Evolutionary conservation across 176 grass and related monocot species (phyloP).

Genomic region (Avena insularis): DNA sequence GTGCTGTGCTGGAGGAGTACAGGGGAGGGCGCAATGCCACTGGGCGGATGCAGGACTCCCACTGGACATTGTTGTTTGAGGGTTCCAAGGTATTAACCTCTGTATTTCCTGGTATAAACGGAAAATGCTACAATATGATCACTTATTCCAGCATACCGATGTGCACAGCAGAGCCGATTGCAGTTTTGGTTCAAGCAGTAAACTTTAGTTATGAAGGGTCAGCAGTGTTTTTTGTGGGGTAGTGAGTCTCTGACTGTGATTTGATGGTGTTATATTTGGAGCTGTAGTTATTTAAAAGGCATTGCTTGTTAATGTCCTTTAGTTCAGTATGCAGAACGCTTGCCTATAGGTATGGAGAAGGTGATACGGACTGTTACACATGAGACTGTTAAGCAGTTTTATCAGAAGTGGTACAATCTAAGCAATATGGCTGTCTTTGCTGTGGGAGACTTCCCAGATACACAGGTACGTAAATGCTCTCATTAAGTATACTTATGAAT

Average conservation of each 20-base stretch:
- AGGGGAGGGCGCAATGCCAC: conserved; percentile 93
- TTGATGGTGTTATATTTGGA: conserved; percentile 11
- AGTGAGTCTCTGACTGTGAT: neutral
- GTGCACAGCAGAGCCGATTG: neutral
- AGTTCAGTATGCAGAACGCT: conserved; percentile 87
- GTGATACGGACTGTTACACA: conserved; percentile 87
- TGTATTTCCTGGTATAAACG: neutral
- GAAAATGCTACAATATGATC: neutral
- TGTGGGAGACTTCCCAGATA: conserved; percentile 92
- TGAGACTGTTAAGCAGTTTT: conserved; percentile 79
- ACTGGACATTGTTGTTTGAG: conserved; percentile 92
- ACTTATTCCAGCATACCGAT: conserved; percentile 24
- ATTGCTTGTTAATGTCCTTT: conserved; percentile 43
- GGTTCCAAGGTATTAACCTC: conserved; percentile 79
- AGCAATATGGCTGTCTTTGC: conserved; percentile 97
- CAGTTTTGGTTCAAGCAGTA: neutral
- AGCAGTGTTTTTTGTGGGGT: neutral
- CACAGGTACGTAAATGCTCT: conserved; percentile 61
- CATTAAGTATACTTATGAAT: conserved; percentile 34
- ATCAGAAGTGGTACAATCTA: conserved; percentile 95
- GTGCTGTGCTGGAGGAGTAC: conserved; percentile 96
- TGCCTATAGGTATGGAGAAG: conserved; percentile 95
- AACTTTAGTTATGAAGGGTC: neutral
- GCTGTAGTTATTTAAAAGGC: conserved; percentile 30
- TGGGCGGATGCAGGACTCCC: conserved; percentile 94